Percentiles rank a stretch among this genome's conserved stretches.
These are phyloP conservation scores for Globisporangium paroecandrum DNA, from an alignment of 352 stramenopile genomes.

Conservation along the genomic window DNA sequence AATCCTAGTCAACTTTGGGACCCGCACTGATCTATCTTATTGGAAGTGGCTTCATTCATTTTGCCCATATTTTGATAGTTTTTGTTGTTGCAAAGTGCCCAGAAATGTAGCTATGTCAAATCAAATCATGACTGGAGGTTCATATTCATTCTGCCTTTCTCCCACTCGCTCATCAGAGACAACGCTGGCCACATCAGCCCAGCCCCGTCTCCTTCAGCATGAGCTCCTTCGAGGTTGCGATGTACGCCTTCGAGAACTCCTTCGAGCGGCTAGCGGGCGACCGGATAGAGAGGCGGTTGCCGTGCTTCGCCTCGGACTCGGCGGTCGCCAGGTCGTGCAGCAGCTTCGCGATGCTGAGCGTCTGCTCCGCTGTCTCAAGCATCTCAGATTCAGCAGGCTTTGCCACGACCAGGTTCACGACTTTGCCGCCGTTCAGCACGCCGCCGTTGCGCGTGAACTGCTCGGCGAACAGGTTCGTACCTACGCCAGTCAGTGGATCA, in stretches of 20 bases:
- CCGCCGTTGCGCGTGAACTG: conserved; percentile 50
- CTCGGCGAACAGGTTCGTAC: conserved; percentile 46
- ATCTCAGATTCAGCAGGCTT: conserved; percentile 34
- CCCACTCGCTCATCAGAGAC: neutral
- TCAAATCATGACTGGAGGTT: too few relatives aligned
- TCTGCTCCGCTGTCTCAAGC: conserved; percentile 66
- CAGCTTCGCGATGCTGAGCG: conserved; percentile 71
- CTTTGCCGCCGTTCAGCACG: conserved; percentile 40
- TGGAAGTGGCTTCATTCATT: too few relatives aligned
- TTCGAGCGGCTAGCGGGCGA: conserved; percentile 39
- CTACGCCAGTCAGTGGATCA: conserved; percentile 10
- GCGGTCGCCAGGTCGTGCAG: conserved; percentile 68
- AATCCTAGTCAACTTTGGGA: too few relatives aligned
- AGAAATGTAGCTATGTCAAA: too few relatives aligned
- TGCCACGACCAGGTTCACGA: conserved; percentile 32
- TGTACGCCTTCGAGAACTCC: conserved; percentile 69
- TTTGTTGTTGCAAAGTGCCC: too few relatives aligned
- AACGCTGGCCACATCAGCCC: neutral
- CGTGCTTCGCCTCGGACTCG: conserved; percentile 59
- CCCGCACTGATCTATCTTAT: too few relatives aligned
- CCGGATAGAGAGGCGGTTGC: conserved; percentile 59
- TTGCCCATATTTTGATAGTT: too few relatives aligned
- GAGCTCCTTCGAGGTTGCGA: conserved; percentile 67
- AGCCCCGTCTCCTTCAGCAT: conserved; percentile 62
- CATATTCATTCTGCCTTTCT: neutral